Evolutionary conservation across 2,329 filamentous ascomycete genomes (phyloP).

Genomic region (Thelonectria rubi): DNA sequence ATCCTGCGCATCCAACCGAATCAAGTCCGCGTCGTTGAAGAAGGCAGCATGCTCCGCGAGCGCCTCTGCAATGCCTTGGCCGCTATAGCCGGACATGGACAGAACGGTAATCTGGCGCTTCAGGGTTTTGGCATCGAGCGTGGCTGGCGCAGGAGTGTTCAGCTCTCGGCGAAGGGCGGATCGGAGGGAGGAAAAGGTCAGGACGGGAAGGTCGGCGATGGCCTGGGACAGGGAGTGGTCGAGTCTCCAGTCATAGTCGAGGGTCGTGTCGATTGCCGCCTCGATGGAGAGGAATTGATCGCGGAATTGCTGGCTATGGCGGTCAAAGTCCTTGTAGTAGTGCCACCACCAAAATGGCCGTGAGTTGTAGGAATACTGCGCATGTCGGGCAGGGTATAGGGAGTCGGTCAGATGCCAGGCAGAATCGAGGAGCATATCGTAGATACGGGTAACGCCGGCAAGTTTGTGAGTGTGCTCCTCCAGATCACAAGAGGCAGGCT

Average conservation of each 20-base stretch:
- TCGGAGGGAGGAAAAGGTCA: slow-evolving; percentile 46
- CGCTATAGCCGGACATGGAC: slow-evolving; percentile 51
- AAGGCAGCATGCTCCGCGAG: slow-evolving; percentile 71
- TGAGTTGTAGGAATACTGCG: slow-evolving; percentile 47
- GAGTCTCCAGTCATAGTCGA: slow-evolving; percentile 45
- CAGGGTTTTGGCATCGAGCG: slow-evolving; percentile 45
- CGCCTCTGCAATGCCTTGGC: slow-evolving; percentile 49
- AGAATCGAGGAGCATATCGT: slow-evolving; percentile 51
- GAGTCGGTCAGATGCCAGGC: slow-evolving; percentile 49
- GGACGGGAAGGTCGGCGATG: slow-evolving; percentile 47
- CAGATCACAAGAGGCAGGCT: slow-evolving; percentile 15
- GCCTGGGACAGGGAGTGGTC: slow-evolving; percentile 47
- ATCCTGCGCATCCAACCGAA: slow-evolving; percentile 74
- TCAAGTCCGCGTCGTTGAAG: slow-evolving; percentile 70
- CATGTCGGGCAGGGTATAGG: slow-evolving; percentile 46
- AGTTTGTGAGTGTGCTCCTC: slow-evolving; percentile 32
- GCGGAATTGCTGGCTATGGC: slow-evolving; percentile 41
- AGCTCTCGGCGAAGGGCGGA: slow-evolving; percentile 45
- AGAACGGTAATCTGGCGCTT: slow-evolving; percentile 52
- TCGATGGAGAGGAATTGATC: slow-evolving; percentile 43
- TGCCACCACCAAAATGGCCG: slow-evolving; percentile 55
- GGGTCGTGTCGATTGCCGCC: slow-evolving; percentile 40
- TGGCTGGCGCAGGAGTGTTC: slow-evolving; percentile 37
- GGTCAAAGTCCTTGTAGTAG: slow-evolving; percentile 48
- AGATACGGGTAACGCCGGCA: slow-evolving; percentile 35